A percentile compares a stretch with the other conserved stretches of the same genome.
phyloP scores from a whole-genome alignment of 331 rosid species.

The Quercus phellos region DNA sequence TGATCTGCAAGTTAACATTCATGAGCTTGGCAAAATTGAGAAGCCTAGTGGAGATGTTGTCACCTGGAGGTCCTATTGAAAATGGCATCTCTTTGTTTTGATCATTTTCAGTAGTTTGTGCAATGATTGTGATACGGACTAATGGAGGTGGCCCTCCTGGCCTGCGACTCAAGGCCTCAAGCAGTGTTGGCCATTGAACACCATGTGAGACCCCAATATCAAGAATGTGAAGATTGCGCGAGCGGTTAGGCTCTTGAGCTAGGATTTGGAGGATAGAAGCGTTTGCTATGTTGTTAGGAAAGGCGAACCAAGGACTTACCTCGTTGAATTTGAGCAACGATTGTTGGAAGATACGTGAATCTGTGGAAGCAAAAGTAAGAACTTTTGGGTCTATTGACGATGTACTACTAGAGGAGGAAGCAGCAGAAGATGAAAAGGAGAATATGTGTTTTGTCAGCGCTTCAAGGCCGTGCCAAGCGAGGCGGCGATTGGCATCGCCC shows the following conservation, averaged over 20 bases:
- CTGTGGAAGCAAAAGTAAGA: slow-evolving; percentile 55
- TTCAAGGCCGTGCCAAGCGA: slow-evolving; percentile 68
- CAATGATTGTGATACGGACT: slow-evolving; percentile 68
- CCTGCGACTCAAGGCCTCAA: slow-evolving; percentile 77
- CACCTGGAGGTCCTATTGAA: slow-evolving; percentile 70
- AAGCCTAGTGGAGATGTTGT: slow-evolving; percentile 55
- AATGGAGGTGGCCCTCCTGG: slow-evolving; percentile 81
- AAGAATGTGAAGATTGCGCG: slow-evolving; percentile 59
- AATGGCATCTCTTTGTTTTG: slow-evolving; percentile 47
- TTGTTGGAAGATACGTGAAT: slow-evolving; percentile 60
- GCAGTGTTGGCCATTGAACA: slow-evolving; percentile 84
- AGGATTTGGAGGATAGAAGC: slow-evolving; percentile 81
- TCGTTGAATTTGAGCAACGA: slow-evolving; percentile 71
- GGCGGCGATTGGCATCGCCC: slow-evolving; percentile 89
- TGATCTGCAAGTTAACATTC: slow-evolving; percentile 63
- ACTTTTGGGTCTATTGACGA: background rate
- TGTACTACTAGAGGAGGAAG: slow-evolving; percentile 13
- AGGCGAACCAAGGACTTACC: slow-evolving; percentile 93
- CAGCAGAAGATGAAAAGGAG: slow-evolving; percentile 26
- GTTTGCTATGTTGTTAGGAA: slow-evolving; percentile 82
- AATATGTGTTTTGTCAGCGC: slow-evolving; percentile 59
- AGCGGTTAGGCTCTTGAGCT: slow-evolving; percentile 36
- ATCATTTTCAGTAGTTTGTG: slow-evolving; percentile 37
- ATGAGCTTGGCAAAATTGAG: slow-evolving; percentile 65
- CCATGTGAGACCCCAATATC: slow-evolving; percentile 94